Base-by-base conservation (phyloP, 192 early-diverging fungal genomes). In the Linnemannia hyalina region DNA sequence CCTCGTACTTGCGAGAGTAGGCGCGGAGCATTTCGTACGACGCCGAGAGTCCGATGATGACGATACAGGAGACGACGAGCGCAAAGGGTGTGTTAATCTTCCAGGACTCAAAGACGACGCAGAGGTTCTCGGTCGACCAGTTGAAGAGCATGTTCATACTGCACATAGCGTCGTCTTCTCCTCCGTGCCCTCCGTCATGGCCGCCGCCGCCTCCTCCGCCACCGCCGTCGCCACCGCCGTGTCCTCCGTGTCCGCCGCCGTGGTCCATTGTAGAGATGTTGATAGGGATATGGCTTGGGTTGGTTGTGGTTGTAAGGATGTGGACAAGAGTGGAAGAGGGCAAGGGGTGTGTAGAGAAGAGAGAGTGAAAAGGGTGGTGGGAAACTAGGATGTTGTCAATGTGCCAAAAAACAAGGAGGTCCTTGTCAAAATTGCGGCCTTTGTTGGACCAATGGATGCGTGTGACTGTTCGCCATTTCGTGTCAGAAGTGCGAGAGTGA, bases 81-180 rank as follows among this genome's bases (percentile, higher is more conserved):
- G 88, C 89, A 22, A 88, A 49, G 26, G 81, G 79, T 5, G 90
- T 91, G 70, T 94, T 88, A 74, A 95, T 91, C 72, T 91, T 93
- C 95, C 94, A 96, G 80, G 92, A 95, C 80, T 92, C 89, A 82
- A 95, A 95, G 26, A 96, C 86, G n/a, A 96, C 90, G 60, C 95
- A 96, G 4, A 94, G 92, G 85, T 95, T 93, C 76, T 95, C 89
- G 4, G 91, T 93, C 74, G 91, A 88, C 95, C 94, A 96, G 82
- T 95, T 96, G 80, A 96, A 93, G 1, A 94, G 76, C 95, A 96
- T 96, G 90, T 94, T 90, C 73, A 70, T 82, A 70, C 77, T 80
- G 60, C 80, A 88, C 38, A 77, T 77, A 29, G 63, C 75, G 22
- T 44, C 76, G 9, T 60, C 78, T 35, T 40, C 69, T 11, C 52